Conservation (phyloP, 2,329 filamentous ascomycete species). For the Colletotrichum chrysophilum region DNA sequence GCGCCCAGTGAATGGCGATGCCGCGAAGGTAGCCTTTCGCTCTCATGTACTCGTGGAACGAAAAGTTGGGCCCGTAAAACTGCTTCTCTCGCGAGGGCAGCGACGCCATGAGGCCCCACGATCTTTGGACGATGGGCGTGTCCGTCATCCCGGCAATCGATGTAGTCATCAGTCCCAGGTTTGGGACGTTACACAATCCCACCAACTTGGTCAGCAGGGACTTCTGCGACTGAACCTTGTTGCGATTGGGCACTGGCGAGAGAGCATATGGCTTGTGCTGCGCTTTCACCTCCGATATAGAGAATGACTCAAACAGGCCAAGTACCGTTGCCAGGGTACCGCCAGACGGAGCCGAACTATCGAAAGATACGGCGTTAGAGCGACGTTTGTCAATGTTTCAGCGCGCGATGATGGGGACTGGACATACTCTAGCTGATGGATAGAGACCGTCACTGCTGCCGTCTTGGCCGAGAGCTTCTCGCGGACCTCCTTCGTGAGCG, state of each 20-base stretch:
- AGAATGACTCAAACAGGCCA: constrained; percentile 58
- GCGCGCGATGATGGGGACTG: constrained; percentile 7
- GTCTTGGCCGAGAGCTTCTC: constrained; percentile 54
- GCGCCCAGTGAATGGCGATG: constrained; percentile 52
- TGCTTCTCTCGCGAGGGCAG: constrained; percentile 46
- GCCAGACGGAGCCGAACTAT: constrained; percentile 60
- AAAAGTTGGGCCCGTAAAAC: constrained; percentile 67
- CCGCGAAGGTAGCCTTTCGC: constrained; percentile 55
- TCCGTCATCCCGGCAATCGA: constrained; percentile 57
- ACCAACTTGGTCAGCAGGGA: constrained; percentile 51
- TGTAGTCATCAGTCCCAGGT: constrained; percentile 61
- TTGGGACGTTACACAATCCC: constrained; percentile 52
- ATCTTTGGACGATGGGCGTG: constrained; percentile 60
- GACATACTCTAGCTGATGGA: constrained; percentile 46
- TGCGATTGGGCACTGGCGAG: constrained; percentile 58
- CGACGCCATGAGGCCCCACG: constrained; percentile 64
- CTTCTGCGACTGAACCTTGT: constrained; percentile 28
- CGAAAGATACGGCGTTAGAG: constrained; percentile 14
- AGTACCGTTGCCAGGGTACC: constrained; percentile 74
- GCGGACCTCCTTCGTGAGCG: constrained; percentile 55
- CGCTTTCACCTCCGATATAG: constrained; percentile 49
- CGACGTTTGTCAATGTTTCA: neutral
- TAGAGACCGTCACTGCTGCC: constrained; percentile 58
- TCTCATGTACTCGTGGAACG: constrained; percentile 59
- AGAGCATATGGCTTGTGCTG: constrained; percentile 58